Base-by-base conservation (phyloP, 2,329 filamentous ascomycete species). In the Ophiosphaerella korrae region DNA sequence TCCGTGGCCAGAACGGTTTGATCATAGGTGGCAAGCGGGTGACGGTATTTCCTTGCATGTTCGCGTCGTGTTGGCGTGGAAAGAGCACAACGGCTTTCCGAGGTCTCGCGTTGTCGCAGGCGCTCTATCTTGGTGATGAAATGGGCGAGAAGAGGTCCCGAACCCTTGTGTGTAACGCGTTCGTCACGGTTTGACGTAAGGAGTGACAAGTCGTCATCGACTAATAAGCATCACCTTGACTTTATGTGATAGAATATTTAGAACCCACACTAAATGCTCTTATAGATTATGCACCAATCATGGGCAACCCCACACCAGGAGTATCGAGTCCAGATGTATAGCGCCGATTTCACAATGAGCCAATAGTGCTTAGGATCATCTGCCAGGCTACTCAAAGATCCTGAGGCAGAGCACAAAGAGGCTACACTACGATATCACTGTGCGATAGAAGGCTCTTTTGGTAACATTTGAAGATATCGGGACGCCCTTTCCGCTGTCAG, bases 401-500 rank as follows among this genome's bases (percentile, higher is more conserved):
- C 18, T 35, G 8, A 13, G 33, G 42, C 7, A 12, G 33, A 14
- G 24, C 14, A 48, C 45, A 23, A 53, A 53, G 38, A 42, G 42
- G 35, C 41, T 42, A 42, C 42, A 24, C 6, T 36, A 45, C 29
- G 31, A 44, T 16, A 26, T n/a, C 44, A 40, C 23, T 26, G 11
- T 14, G 13, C 31, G 23, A 42, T 42, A 34, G 39, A 26, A 32
- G 31, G 12, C 24, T 42, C 24, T 42, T 8, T 26, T 26, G 45
- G 31, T 44, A 26, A 44, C 41, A 37, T 12, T 35, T 16, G 36
- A 11, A 50, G 43, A 47, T 50, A 33, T 47, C 35, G 47, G 48
- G 40, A 56, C 43, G 48, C 45, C 18, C 44, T 33, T 42, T 48
- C 48, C 52, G 45, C 57, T 58, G 52, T 53, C 55, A 58, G 52